Evolutionary conservation across 331 rosid genomes (phyloP).

Genomic region (Cydonia oblonga): DNA sequence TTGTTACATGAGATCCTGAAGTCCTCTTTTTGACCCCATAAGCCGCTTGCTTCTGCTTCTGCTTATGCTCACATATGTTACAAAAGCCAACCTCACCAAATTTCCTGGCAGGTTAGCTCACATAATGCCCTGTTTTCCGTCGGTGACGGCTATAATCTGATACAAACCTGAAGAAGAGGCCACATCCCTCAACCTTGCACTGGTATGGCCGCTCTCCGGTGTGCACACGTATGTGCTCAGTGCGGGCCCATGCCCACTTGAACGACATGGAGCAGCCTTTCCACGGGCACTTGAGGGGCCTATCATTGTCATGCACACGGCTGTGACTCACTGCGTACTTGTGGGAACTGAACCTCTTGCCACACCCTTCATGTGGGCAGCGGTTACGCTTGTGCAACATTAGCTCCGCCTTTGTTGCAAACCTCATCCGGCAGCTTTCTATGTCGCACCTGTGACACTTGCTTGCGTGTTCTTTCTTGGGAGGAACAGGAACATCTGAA

Average conservation of each 20-base stretch:
- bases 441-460: slow-evolving; percentile 57
- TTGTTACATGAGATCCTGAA: slow-evolving; percentile 11
- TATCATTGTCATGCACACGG: slow-evolving; percentile 86
- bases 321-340: slow-evolving; percentile 73
- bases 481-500: slow-evolving; percentile 21
- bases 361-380: slow-evolving; percentile 85
- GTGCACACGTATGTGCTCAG: slow-evolving; percentile 93
- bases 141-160: slow-evolving; percentile 95
- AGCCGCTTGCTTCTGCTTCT: slow-evolving; percentile 13
- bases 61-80: slow-evolving; percentile 14
- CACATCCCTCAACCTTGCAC: slow-evolving; percentile 80
- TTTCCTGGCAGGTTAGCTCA: slow-evolving; percentile 30
- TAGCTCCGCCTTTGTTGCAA: slow-evolving; percentile 55
- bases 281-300: slow-evolving; percentile 99
- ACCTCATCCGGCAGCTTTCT: slow-evolving; percentile 82
- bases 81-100: slow-evolving; percentile 8
- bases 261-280: slow-evolving; percentile 93
- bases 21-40: slow-evolving; percentile 14
- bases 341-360: slow-evolving; percentile 90
- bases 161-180: slow-evolving; percentile 86
- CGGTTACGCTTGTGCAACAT: slow-evolving; percentile 68
- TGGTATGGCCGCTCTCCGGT: slow-evolving; percentile 91
- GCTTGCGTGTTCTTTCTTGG: slow-evolving; percentile 28
- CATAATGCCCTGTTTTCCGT: slow-evolving; percentile 83
- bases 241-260: slow-evolving; percentile 99